These are phyloP conservation scores for Lipomyces yamadae DNA, from an alignment of 805 yeast genomes.

Conservation along the genomic window DNA sequence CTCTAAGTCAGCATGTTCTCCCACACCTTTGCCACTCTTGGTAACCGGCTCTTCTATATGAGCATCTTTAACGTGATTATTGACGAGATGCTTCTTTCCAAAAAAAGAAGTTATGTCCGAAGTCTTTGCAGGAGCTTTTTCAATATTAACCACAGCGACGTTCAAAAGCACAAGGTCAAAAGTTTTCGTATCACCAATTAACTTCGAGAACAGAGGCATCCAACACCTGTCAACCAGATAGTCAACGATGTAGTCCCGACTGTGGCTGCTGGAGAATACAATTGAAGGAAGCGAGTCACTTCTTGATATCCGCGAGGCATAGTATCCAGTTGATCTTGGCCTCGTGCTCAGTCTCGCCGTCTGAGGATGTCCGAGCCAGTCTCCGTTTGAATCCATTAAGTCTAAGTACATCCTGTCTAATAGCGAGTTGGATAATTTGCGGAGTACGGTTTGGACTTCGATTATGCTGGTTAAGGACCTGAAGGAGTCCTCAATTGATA, in stretches of 20 bases:
- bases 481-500: constrained; percentile 22
- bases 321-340: background rate
- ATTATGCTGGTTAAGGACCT: background rate
- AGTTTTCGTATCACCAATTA: background rate
- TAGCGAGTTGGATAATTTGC: constrained; percentile 1
- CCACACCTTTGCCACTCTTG: constrained; percentile 4
- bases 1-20: background rate
- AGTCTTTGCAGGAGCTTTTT: constrained; percentile 1
- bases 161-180: constrained; percentile 18
- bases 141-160: constrained; percentile 16
- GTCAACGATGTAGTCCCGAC: constrained; percentile 1
- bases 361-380: constrained; percentile 19
- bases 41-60: background rate
- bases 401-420: constrained; percentile 14
- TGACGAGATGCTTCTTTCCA: background rate
- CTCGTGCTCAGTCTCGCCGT: constrained; percentile 10
- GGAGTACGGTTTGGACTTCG: constrained; percentile 9
- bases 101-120: constrained; percentile 10
- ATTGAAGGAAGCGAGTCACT: constrained; percentile 12
- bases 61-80: background rate
- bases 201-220: constrained; percentile 16
- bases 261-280: constrained; percentile 1
- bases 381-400: constrained; percentile 3
- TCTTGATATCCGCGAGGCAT: constrained; percentile 15
- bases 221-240: constrained; percentile 5